phyloP scores from a whole-genome alignment of 306 rosid species.

The Malus domestica region ASM211411v1 NC_041790.1:23890501-23891000 shows the following conservation, averaged over 20 bases:
- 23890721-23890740: background rate
- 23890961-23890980: conserved; percentile 54
- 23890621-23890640: background rate
- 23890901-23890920: conserved; percentile 94
- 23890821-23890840: background rate
- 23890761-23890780: background rate
- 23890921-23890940: conserved; percentile 79
- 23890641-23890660: background rate
- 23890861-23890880: conserved; percentile 99
- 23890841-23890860: conserved; percentile 1
- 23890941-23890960: conserved; percentile 94
- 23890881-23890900: conserved; percentile 97
- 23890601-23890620: background rate
- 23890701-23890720: background rate
- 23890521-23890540: background rate
- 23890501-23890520: background rate
- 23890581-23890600: background rate
- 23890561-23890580: background rate
- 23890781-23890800: background rate
- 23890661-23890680: background rate
- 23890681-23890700: background rate
- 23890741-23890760: background rate
- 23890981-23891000: conserved; percentile 11
- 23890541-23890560: background rate
- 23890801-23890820: background rate